phyloP scores from a whole-genome alignment of 208 protist species.

The Phytomonas sp. region DNA sequence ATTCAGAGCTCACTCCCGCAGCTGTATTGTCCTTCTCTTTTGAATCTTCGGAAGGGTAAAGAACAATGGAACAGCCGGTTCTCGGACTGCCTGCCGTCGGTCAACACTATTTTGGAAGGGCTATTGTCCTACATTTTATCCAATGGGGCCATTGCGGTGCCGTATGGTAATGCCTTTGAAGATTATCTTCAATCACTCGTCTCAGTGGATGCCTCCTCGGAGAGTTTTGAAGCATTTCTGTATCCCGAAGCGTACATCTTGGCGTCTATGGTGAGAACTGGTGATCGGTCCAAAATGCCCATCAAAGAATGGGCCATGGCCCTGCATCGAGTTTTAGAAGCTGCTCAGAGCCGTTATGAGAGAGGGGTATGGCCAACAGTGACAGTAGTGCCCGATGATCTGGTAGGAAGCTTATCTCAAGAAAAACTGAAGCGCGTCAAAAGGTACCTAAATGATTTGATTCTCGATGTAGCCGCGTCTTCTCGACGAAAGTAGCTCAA shows the following conservation, averaged over 20 bases:
- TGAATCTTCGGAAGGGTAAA: constrained; percentile 1
- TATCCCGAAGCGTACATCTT: constrained; percentile 61
- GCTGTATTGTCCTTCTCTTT: constrained; percentile 13
- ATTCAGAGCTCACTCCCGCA: constrained; percentile 1
- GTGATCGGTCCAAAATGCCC: constrained; percentile 26
- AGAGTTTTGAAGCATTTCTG: constrained; percentile 40
- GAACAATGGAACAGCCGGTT: not conserved
- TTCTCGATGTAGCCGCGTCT: constrained; percentile 14
- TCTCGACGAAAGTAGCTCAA: constrained; percentile 11
- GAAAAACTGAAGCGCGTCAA: constrained; percentile 19
- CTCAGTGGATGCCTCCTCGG: constrained; percentile 10
- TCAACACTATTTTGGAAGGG: constrained; percentile 25
- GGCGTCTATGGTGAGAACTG: constrained; percentile 43
- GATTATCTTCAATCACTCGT: constrained; percentile 21
- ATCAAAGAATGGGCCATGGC: constrained; percentile 38
- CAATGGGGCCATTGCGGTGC: constrained; percentile 12
- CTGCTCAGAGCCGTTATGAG: constrained; percentile 26
- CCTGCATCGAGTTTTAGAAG: constrained; percentile 25
- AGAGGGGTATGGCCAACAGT: constrained; percentile 17
- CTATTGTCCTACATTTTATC: constrained; percentile 29
- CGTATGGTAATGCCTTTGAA: constrained; percentile 15
- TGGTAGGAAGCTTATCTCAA: constrained; percentile 7
- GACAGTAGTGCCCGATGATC: constrained; percentile 8
- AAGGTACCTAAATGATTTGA: constrained; percentile 20
- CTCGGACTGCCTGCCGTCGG: constrained; percentile 30